These are phyloP conservation scores for Trypanosoma conorhini DNA, from an alignment of 208 protist species.

Conservation along the genomic window DNA sequence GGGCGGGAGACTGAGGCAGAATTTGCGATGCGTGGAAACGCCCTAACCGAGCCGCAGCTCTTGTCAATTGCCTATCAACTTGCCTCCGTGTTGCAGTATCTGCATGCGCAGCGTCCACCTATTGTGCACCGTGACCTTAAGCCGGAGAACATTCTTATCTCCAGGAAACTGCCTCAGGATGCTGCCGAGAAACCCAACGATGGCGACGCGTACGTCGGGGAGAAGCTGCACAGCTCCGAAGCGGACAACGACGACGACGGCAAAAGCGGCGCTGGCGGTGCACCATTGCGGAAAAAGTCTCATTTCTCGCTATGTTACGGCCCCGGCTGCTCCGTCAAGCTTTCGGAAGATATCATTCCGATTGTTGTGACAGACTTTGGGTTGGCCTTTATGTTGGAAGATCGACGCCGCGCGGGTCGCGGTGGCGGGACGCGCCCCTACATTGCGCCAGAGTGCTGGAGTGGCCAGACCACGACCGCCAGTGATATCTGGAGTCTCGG, in stretches of 20 bases:
- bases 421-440: conserved; percentile 80
- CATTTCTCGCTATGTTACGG: background rate
- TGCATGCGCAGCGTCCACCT: conserved; percentile 65
- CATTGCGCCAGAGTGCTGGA: conserved; percentile 82
- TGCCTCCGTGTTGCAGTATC: conserved; percentile 59
- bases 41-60: conserved; percentile 70
- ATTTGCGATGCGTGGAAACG: conserved; percentile 38
- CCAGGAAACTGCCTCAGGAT: conserved; percentile 15
- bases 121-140: conserved; percentile 74
- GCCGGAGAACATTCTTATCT: conserved; percentile 81
- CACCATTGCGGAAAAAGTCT: background rate
- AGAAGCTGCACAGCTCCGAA: background rate
- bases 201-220: background rate
- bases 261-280: background rate
- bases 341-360: conserved; percentile 53
- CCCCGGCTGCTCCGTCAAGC: conserved; percentile 5
- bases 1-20: conserved; percentile 8
- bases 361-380: conserved; percentile 89
- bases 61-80: conserved; percentile 84
- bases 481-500: conserved; percentile 87
- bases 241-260: background rate
- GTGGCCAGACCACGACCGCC: conserved; percentile 56
- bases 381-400: conserved; percentile 60
- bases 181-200: background rate
- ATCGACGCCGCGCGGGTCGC: conserved; percentile 20